These are phyloP conservation scores for Singerocomus rubriflavus DNA, from an alignment of 1,284 basidiomycete species.

Conservation along the genomic window DNA sequence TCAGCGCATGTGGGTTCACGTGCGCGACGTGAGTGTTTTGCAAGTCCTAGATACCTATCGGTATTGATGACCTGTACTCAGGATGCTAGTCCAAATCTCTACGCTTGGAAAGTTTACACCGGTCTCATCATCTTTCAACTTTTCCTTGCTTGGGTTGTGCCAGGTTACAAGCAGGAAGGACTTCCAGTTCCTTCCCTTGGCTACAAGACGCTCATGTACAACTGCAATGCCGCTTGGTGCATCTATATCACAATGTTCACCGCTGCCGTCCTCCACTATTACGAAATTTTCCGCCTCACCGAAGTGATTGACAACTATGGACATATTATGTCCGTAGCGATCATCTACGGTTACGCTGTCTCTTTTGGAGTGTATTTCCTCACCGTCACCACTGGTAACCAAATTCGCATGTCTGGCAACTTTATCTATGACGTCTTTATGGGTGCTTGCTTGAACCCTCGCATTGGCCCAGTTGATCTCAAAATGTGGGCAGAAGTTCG, in stretches of 20 bases:
- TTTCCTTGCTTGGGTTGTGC: slow-evolving; percentile 85
- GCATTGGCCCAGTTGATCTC: slow-evolving; percentile 90
- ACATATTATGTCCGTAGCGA: slow-evolving; percentile 92
- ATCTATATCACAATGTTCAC: slow-evolving; percentile 86
- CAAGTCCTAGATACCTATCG: neutral
- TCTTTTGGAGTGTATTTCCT: slow-evolving; percentile 80
- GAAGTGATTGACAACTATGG: slow-evolving; percentile 98
- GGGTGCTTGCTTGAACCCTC: slow-evolving; percentile 93
- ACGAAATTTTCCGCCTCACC: slow-evolving; percentile 85
- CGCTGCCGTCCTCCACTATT: slow-evolving; percentile 76
- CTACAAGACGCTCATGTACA: slow-evolving; percentile 93
- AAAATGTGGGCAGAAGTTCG: slow-evolving; percentile 99
- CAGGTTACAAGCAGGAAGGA: slow-evolving; percentile 91
- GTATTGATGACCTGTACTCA: slow-evolving; percentile 31
- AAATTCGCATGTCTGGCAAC: slow-evolving; percentile 91
- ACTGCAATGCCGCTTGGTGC: slow-evolving; percentile 91
- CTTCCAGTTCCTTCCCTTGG: slow-evolving; percentile 89
- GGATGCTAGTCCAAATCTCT: slow-evolving; percentile 89
- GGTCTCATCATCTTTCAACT: slow-evolving; percentile 91
- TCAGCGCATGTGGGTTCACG: slow-evolving; percentile 78
- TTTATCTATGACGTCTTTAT: slow-evolving; percentile 96
- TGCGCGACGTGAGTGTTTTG: slow-evolving; percentile 59
- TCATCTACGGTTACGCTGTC: slow-evolving; percentile 86
- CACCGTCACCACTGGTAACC: slow-evolving; percentile 73
- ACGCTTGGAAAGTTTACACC: slow-evolving; percentile 87